Conservation (phyloP, 176 grass and related monocot genomes). For the Ensete ventricosum region DNA sequence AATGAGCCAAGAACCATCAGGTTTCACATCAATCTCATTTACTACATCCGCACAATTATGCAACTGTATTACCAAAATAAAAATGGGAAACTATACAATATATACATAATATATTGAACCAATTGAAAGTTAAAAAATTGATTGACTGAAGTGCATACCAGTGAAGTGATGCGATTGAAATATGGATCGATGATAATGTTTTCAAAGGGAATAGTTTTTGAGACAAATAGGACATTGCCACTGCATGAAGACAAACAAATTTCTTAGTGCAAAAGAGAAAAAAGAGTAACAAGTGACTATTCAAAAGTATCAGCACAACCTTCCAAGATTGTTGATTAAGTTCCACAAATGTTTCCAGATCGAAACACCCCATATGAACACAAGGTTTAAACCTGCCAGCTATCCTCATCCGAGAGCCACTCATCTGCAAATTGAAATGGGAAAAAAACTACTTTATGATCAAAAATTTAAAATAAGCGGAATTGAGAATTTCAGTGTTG, state of each 20-base stretch:
- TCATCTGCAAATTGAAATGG: conserved; percentile 49
- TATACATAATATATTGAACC: not conserved
- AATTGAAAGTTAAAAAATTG: conserved; percentile 11
- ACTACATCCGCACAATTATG: conserved; percentile 62
- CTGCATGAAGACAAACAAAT: conserved; percentile 50
- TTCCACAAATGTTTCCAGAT: conserved; percentile 93
- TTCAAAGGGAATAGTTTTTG: conserved; percentile 86
- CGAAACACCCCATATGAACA: conserved; percentile 91
- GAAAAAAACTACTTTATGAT: not conserved
- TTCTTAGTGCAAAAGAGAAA: conserved; percentile 11
- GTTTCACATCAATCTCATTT: conserved; percentile 93
- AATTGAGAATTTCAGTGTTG: not conserved
- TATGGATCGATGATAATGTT: conserved; percentile 86
- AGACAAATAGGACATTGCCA: conserved; percentile 98
- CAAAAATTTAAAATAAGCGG: not conserved
- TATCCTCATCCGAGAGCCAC: conserved; percentile 75
- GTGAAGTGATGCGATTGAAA: conserved; percentile 81
- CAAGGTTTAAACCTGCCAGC: conserved; percentile 91
- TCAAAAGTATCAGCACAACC: conserved; percentile 25
- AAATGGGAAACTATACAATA: conserved; percentile 18
- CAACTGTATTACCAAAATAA: conserved; percentile 38
- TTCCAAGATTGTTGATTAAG: conserved; percentile 88
- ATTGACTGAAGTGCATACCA: conserved; percentile 38
- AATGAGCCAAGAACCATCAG: conserved; percentile 85
- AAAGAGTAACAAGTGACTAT: conserved; percentile 1